Evolutionary conservation across 306 rosid species (phyloP).

Genomic region (Crataegus laevigata): DNA sequence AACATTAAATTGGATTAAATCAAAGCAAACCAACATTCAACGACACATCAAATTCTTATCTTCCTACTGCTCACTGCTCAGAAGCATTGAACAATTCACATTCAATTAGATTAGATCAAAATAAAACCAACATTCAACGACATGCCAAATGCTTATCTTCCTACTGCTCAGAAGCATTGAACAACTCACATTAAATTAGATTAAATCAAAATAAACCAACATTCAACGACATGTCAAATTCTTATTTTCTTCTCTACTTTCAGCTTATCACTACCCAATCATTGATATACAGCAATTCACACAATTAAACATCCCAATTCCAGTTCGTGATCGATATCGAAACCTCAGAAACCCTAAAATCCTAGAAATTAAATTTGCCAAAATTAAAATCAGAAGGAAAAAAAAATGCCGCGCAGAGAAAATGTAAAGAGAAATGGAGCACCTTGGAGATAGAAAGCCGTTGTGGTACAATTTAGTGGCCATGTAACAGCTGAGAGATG

Average conservation of each 20-base stretch:
- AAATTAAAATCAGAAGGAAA: background rate
- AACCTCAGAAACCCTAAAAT: constrained; percentile 13
- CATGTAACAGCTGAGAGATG: constrained; percentile 27
- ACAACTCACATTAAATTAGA: background rate
- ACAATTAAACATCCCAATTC: background rate
- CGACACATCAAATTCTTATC: background rate
- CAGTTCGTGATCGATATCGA: background rate
- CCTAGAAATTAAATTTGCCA: background rate
- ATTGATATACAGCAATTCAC: background rate
- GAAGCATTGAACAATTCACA: too few species aligned
- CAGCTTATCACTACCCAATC: constrained; percentile 17
- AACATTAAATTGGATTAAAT: background rate
- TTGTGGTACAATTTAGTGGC: constrained; percentile 46
- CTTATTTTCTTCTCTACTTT: background rate
- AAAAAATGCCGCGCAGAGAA: background rate
- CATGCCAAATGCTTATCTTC: background rate
- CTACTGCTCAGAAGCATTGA: background rate
- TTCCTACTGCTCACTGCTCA: background rate
- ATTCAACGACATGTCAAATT: background rate
- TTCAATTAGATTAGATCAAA: background rate
- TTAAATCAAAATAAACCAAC: background rate
- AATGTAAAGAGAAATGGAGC: constrained; percentile 1
- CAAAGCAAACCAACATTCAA: background rate
- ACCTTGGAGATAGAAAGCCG: constrained; percentile 61
- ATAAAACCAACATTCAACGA: background rate